Evolutionary conservation across 1,284 basidiomycete species (phyloP).

Genomic region (Apiotrichum sp.): DNA sequence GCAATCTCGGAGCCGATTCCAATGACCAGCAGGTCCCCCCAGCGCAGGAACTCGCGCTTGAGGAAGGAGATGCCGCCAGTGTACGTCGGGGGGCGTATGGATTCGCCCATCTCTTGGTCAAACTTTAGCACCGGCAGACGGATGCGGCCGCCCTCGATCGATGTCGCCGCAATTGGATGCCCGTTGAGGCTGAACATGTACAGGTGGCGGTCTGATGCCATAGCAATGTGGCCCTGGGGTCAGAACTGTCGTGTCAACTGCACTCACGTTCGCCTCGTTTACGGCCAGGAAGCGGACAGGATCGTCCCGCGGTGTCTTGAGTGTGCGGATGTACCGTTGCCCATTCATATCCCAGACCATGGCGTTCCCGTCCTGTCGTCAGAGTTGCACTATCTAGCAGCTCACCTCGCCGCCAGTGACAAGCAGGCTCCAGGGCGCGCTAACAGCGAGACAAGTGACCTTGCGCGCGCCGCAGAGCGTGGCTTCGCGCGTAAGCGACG

Average conservation of each 20-base stretch:
- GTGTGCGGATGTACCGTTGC: slow-evolving; percentile 66
- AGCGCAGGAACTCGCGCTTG: slow-evolving; percentile 39
- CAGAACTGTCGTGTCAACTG: not conserved
- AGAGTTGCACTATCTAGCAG: not conserved
- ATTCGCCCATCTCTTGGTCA: slow-evolving; percentile 6
- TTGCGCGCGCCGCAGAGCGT: slow-evolving; percentile 65
- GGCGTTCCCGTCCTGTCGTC: slow-evolving; percentile 62
- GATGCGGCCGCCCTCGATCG: slow-evolving; percentile 18
- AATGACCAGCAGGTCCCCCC: slow-evolving; percentile 38
- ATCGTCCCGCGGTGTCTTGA: slow-evolving; percentile 57
- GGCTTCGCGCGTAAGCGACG: slow-evolving; percentile 55
- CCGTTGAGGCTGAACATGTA: slow-evolving; percentile 47
- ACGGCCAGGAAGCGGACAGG: slow-evolving; percentile 67
- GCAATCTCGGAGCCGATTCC: slow-evolving; percentile 30
- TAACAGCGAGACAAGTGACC: slow-evolving; percentile 66
- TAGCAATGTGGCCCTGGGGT: slow-evolving; percentile 40
- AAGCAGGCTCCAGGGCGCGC: slow-evolving; percentile 72
- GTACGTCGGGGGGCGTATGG: slow-evolving; percentile 11
- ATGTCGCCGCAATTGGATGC: slow-evolving; percentile 38
- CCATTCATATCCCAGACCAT: slow-evolving; percentile 88
- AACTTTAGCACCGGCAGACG: slow-evolving; percentile 1
- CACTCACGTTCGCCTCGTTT: slow-evolving; percentile 73
- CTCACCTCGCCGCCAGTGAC: slow-evolving; percentile 67
- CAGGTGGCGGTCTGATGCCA: slow-evolving; percentile 34
- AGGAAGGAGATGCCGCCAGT: slow-evolving; percentile 44